Evolutionary conservation across 352 stramenopile species (phyloP).

Genomic region (Pythium dissotocum): DNA sequence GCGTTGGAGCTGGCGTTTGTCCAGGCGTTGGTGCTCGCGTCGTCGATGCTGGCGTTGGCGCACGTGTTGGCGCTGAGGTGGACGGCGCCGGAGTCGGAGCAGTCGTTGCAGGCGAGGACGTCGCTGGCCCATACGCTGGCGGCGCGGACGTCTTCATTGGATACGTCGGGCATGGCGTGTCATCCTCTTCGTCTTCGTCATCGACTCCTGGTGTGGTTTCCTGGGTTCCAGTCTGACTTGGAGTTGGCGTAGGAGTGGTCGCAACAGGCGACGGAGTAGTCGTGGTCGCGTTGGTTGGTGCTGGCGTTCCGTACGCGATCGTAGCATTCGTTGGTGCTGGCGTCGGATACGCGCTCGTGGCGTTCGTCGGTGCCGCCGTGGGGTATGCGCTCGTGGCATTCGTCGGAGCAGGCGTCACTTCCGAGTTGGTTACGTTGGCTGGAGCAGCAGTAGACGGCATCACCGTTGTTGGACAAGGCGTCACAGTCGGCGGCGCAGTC

Average conservation of each 20-base stretch:
- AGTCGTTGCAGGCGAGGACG: background rate
- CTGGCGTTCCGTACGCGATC: background rate
- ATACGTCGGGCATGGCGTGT: slow-evolving; percentile 17
- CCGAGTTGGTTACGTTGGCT: background rate
- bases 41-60: background rate
- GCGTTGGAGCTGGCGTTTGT: background rate
- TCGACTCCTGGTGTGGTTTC: background rate
- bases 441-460: background rate
- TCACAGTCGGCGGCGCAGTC: background rate
- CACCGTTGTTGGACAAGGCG: background rate
- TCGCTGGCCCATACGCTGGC: background rate
- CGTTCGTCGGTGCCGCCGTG: background rate
- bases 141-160: slow-evolving; percentile 5
- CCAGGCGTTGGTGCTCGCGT: slow-evolving; percentile 2
- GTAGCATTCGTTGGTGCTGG: background rate
- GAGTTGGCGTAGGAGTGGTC: background rate
- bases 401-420: background rate
- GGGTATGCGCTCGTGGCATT: background rate
- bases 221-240: background rate
- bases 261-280: background rate
- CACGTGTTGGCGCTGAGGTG: background rate
- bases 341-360: background rate
- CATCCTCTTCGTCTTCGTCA: slow-evolving; percentile 1
- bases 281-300: background rate
- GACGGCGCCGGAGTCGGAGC: background rate